Percentiles rank a stretch among this genome's conserved stretches.
Evolutionary conservation across 805 yeast genomes (phyloP).

Genomic region (Grigorovia humatica): DNA sequence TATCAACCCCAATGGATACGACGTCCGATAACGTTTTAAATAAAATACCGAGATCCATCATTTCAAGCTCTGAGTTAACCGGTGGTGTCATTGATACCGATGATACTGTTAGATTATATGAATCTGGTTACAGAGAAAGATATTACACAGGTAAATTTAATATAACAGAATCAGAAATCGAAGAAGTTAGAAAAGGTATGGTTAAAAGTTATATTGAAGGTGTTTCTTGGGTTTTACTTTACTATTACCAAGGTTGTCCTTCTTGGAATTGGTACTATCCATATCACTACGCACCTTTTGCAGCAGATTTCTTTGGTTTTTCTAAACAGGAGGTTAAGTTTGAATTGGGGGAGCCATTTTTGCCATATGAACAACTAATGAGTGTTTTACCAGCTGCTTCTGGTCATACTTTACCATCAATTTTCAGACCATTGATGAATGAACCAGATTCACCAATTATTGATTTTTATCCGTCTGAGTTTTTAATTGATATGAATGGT

Average conservation of each 20-base stretch:
- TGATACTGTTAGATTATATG: conserved; percentile 58
- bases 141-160: conserved; percentile 73
- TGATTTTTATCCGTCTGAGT: conserved; percentile 84
- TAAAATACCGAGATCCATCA: conserved; percentile 10
- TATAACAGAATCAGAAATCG: conserved; percentile 42
- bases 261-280: conserved; percentile 99
- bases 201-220: conserved; percentile 80
- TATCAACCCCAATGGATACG: conserved; percentile 1
- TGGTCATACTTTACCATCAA: conserved; percentile 72
- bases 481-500: conserved; percentile 91
- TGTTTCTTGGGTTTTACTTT: conserved; percentile 88
- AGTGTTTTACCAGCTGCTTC: conserved; percentile 92
- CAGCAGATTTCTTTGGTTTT: conserved; percentile 62
- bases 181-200: conserved; percentile 45
- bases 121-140: conserved; percentile 76
- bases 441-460: conserved; percentile 70
- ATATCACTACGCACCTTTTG: conserved; percentile 96
- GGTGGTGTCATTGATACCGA: conserved; percentile 35
- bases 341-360: conserved; percentile 63
- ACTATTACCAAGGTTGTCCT: conserved; percentile 95
- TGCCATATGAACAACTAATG: conserved; percentile 90
- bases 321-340: conserved; percentile 46
- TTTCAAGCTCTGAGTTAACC: conserved; percentile 19
- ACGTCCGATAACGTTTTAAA: background rate
- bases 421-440: conserved; percentile 74